These are phyloP conservation scores for Sporothrix inflata DNA, from an alignment of 2,329 filamentous ascomycete species.

Conservation along the genomic window DNA sequence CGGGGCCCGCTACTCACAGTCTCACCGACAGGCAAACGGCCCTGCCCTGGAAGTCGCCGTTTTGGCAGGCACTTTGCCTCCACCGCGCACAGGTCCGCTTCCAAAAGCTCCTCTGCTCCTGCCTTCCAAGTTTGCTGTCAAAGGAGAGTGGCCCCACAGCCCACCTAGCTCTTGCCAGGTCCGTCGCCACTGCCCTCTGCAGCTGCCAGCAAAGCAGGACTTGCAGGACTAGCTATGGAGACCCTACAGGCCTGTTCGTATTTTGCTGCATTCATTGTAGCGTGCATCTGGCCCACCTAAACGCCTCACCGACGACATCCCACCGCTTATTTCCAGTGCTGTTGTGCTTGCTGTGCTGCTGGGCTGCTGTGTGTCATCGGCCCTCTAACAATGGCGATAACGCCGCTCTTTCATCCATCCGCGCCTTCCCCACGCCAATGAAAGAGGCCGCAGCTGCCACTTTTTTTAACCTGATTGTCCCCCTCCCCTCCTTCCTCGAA, in stretches of 20 bases:
- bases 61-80: background rate
- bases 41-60: background rate
- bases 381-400: background rate
- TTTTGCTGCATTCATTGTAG: background rate
- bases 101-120: background rate
- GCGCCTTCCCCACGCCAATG: constrained; percentile 23
- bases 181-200: background rate
- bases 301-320: constrained; percentile 19
- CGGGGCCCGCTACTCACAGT: background rate
- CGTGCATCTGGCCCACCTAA: background rate
- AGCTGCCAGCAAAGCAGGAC: background rate
- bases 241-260: background rate
- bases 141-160: background rate
- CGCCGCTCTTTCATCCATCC: constrained; percentile 16
- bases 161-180: constrained; percentile 4
- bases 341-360: constrained; percentile 8
- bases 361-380: background rate
- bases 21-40: background rate
- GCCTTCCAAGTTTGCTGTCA: constrained; percentile 4
- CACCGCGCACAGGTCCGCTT: background rate
- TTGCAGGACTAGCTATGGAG: background rate
- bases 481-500: background rate
- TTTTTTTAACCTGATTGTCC: constrained; percentile 3
- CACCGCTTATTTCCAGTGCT: constrained; percentile 16
- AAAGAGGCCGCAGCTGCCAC: constrained; percentile 5